Evolutionary conservation across 352 stramenopile genomes (phyloP).

Genomic region (Plasmopara muralis): DNA sequence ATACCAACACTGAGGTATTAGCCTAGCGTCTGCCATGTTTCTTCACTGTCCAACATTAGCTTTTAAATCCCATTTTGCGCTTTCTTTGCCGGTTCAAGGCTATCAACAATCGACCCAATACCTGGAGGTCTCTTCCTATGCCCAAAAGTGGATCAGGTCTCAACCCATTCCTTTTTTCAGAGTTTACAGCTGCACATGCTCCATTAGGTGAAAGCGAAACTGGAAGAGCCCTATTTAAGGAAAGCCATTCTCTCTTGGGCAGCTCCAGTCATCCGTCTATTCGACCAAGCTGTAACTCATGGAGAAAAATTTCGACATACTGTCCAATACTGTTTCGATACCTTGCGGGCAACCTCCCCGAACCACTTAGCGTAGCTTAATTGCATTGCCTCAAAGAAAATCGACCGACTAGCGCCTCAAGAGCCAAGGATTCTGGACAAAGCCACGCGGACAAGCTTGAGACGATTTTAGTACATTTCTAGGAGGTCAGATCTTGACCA

Average conservation of each 20-base stretch:
- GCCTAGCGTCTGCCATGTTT: neutral
- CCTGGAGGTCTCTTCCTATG: neutral
- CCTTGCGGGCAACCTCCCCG: too few relatives aligned
- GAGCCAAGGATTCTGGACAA: too few relatives aligned
- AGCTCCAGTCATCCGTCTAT: neutral
- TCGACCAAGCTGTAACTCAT: neutral
- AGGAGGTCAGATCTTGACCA: too few relatives aligned
- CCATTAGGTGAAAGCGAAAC: neutral
- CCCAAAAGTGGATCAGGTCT: neutral
- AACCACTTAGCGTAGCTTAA: too few relatives aligned
- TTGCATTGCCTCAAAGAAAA: too few relatives aligned
- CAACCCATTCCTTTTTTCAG: neutral
- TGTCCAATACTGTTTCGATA: too few relatives aligned
- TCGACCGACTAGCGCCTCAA: too few relatives aligned
- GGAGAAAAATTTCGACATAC: neutral
- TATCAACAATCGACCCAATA: neutral
- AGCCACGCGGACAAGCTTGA: too few relatives aligned
- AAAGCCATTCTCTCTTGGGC: neutral
- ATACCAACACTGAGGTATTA: neutral
- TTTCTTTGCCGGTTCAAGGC: slow-evolving; percentile 1
- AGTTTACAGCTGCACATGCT: neutral
- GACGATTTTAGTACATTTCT: too few relatives aligned
- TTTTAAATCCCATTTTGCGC: neutral
- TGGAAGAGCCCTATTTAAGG: neutral
- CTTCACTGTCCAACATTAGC: neutral